Base-by-base conservation (phyloP, 148 eudicot species). In the Rhododendron henanense region DNA sequence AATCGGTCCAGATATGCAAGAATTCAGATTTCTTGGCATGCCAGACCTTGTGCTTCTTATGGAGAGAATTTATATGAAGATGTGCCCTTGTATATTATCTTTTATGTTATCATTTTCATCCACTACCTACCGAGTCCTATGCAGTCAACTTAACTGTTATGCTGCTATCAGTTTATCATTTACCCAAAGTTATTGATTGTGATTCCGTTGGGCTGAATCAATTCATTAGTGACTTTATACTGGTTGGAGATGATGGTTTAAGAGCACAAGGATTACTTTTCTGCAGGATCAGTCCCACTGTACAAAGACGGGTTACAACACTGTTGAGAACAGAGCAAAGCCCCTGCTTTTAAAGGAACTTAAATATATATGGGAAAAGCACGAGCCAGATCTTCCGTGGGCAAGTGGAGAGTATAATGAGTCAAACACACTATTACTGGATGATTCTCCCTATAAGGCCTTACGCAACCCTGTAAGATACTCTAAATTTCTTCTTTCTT, bases 361-460 rank as follows among this genome's bases (percentile, higher is more conserved):
- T 14, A 89, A 85, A 81, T 90, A 92, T 65, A 84, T 95, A 79
- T 96, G 98, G 98, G 91, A 92, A 51, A 93, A 91, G 76, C 48
- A 81, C 28, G 88, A 86, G 9, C 87, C 83, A 18, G 79, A 81
- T 86, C 93, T 95, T 85, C 97, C 99, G 28, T 96, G 96, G 98
- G 87, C 93, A 74, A 87, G 79, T 85, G 96, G 95, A 61, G 92
- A 76, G 63, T 95, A 93, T 87, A 87, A 96, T 85, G 95, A 95
- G 87, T 88, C 96, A 76, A 95, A 96, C 87, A 96, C 99, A n/a
- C 88, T 96, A 73, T 85, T 96, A 86, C 57, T 96, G 79, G 99
- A 96, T 90, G 99, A 96, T 92, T 92, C 99, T 86, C 99, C 99
- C 5, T 93, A 92, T 89, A 96, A 96, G 90, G 97, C 99, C 67